Percentiles rank a stretch among this genome's conserved stretches.
phyloP scores from a whole-genome alignment of 306 rosid species.

The Clitoria ternatea region DNA sequence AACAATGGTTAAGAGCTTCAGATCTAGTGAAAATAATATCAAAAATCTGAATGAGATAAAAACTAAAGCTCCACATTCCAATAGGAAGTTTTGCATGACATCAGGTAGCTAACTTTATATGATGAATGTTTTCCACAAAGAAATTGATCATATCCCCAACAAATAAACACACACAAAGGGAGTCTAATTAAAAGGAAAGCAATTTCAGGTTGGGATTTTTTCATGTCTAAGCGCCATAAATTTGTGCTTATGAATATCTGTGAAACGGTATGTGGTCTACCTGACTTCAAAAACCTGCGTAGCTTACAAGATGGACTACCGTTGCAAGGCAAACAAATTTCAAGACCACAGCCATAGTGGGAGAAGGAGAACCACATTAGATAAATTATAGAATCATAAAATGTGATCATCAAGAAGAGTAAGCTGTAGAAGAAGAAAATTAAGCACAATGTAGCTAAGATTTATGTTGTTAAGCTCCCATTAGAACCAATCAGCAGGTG shows the following conservation, averaged over 20 bases:
- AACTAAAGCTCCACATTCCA: not conserved
- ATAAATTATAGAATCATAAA: not conserved
- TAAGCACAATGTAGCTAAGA: not conserved
- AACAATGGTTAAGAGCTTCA: constrained; percentile 15
- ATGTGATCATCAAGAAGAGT: not conserved
- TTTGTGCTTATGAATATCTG: not conserved
- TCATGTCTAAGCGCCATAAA: not conserved
- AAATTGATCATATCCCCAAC: not conserved
- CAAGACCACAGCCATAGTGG: not conserved
- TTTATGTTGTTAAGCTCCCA: not conserved
- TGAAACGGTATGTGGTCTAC: not conserved
- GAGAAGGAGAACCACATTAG: not conserved
- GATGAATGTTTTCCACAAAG: not conserved
- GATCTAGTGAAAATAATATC: not conserved
- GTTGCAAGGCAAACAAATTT: not conserved
- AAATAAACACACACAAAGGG: not conserved
- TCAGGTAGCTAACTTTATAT: not conserved
- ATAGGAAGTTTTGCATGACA: not conserved
- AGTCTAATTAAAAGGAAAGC: not conserved
- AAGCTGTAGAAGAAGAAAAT: not conserved
- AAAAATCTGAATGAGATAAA: not conserved
- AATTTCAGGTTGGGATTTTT: not conserved
- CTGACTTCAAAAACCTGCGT: constrained; percentile 7
- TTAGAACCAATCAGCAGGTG: not conserved
- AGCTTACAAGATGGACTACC: not conserved